phyloP scores from a whole-genome alignment of 2,329 filamentous ascomycete species.

The Exophiala viscosa region DNA sequence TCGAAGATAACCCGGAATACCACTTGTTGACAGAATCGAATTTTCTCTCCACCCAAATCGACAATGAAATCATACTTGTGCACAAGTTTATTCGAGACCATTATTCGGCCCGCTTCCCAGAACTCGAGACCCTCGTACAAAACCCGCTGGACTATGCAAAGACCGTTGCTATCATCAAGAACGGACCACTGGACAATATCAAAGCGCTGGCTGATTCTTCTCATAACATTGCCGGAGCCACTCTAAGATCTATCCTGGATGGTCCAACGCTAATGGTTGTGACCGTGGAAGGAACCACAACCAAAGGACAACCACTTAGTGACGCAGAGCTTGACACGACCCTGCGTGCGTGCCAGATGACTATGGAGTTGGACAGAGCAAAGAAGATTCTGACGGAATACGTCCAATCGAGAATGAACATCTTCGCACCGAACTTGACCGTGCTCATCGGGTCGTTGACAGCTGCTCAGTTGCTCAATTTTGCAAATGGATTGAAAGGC shows the following conservation, averaged over 20 bases:
- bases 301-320: slow-evolving; percentile 72
- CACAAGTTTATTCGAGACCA: slow-evolving; percentile 97
- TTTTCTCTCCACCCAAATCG: slow-evolving; percentile 83
- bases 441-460: slow-evolving; percentile 86
- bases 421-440: slow-evolving; percentile 92
- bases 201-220: slow-evolving; percentile 71
- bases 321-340: slow-evolving; percentile 72
- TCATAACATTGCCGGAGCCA: slow-evolving; percentile 71
- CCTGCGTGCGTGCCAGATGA: slow-evolving; percentile 77
- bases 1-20: slow-evolving; percentile 91
- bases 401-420: slow-evolving; percentile 92
- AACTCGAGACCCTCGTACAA: slow-evolving; percentile 83
- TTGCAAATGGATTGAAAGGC: slow-evolving; percentile 80
- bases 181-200: slow-evolving; percentile 86
- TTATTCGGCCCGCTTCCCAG: slow-evolving; percentile 89
- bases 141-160: slow-evolving; percentile 95
- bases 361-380: slow-evolving; percentile 78
- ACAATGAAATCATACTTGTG: slow-evolving; percentile 84
- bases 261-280: slow-evolving; percentile 93
- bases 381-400: slow-evolving; percentile 87
- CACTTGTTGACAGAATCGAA: slow-evolving; percentile 84
- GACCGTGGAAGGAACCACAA: slow-evolving; percentile 88
- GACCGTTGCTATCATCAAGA: slow-evolving; percentile 87
- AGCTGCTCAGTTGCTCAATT: slow-evolving; percentile 93
- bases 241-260: slow-evolving; percentile 77